phyloP scores from a whole-genome alignment of 2,329 filamentous ascomycete genomes.

The Hymenoscyphus fraxineus region DNA sequence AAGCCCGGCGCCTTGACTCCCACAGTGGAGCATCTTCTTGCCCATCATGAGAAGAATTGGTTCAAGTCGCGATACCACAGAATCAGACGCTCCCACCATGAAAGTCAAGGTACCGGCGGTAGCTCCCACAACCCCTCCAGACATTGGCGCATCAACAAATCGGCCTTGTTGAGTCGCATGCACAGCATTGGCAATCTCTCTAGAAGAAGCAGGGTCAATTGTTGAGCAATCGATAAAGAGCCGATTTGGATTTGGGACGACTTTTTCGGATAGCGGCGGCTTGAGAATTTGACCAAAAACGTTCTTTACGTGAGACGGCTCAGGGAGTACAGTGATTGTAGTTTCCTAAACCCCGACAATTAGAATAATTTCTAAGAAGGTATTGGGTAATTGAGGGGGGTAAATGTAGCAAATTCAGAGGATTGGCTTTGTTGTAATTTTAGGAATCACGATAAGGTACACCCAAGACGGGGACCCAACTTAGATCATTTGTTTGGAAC shows the following conservation, averaged over 20 bases:
- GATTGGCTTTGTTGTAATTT: constrained; percentile 65
- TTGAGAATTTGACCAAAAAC: constrained; percentile 77
- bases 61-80: constrained; percentile 61
- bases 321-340: constrained; percentile 84
- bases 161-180: constrained; percentile 62
- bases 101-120: constrained; percentile 85
- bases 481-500: constrained; percentile 65
- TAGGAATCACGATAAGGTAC: constrained; percentile 58
- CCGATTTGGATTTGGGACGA: constrained; percentile 53
- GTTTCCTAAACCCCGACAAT: constrained; percentile 57
- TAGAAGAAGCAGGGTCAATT: constrained; percentile 85
- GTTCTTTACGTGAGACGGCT: constrained; percentile 79
- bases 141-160: constrained; percentile 96
- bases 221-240: constrained; percentile 96
- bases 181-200: constrained; percentile 69
- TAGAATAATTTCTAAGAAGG: constrained; percentile 13
- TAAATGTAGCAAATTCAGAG: constrained; percentile 50
- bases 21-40: constrained; percentile 79
- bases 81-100: constrained; percentile 75
- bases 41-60: constrained; percentile 79
- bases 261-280: constrained; percentile 44
- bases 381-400: constrained; percentile 10
- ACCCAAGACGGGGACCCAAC: constrained; percentile 55
- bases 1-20: constrained; percentile 77
- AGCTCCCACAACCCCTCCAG: constrained; percentile 89